Base-by-base conservation (phyloP, 805 yeast species). In the Yamadazyma kitorensis region DNA sequence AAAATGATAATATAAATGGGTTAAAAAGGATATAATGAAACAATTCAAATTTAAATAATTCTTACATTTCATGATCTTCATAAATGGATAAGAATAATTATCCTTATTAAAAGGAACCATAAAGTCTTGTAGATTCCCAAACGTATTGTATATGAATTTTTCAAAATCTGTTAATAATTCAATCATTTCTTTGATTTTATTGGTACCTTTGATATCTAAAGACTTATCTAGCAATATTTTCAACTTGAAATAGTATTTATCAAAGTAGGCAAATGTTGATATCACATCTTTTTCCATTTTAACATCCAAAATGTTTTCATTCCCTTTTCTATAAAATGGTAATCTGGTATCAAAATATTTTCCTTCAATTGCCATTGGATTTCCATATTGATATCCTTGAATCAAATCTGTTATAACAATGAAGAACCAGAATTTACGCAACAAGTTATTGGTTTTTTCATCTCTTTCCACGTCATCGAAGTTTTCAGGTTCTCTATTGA, bases 401-500 rank as follows among this genome's bases (percentile, higher is more conserved):
- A 50, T 40, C 36, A 57, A 39, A 43, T 65, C 70, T 36, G 40
- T 42, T 10, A 53, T 47, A 16, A 48, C 40, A 23, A 64, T 42
- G 34, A 50, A 58, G 29, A 48, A 55, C 72, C 72, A 66, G 5
- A 63, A 54, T 33, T 65, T 65, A 33, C 72, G 44, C 24, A 55
- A 36, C 19, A 64, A 33, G 34, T 61, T 54, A 45, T 49, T 40
- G 4, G 29, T 23, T 20, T 43, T 45, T 18, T 47, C 57, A 36
- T 54, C 54, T 10, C 46, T 39, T 8, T 43, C 40, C 36, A 57
- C 55, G 44, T 34, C 47, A 37, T 54, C 24, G 44, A 76, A 76
- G 24, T 62, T 61, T 29, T 66, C 69, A 1, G 88, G 87, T 42
- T 82, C 88, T 48, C 88, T 63, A 50, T 82, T 81, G 12, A 81